Base-by-base conservation (phyloP, 1,284 basidiomycete species). In the Cutaneotrichosporon sp. region DNA sequence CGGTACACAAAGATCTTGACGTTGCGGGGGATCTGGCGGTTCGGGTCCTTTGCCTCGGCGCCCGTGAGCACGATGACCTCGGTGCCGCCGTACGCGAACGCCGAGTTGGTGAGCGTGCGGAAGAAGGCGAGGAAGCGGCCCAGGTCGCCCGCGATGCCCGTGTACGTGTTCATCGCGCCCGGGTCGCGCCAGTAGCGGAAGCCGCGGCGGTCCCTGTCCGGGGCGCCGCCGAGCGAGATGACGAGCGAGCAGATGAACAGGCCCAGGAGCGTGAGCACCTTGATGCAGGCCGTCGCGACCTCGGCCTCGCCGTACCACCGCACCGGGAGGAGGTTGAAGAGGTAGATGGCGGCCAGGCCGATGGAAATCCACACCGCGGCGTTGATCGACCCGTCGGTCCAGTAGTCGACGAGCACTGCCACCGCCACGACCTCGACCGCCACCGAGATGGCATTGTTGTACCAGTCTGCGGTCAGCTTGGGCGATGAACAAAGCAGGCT, bases 1-100 rank as follows among this genome's bases (percentile, higher is more conserved):
- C 89, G 87, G 67, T 87, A 81, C 75, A 88, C 89, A 25, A 93
- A 89, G 43, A 87, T 82, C 64, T 84, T 83, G 77, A 89, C 87
- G 3, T 90, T 90, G 71, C 87, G 88, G 42, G 87, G 83, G 61
- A 94, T 87, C 72, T 90, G 91, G 20, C 86, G 84, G 43, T 88
- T 84, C 2, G 90, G 90, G 72, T 84, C 89, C 65, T 71, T 70
- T 58, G 78, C 76, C 62, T 81, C 80, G 25, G 72, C 79, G 22
- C 78, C 80, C 9, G 78, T 74, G 47, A 81, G 77, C 24, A 80
- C 80, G n/a, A 79, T 72, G 60, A 77, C 75, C 63, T 80, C 78
- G 22, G 73, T 74, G 11, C 60, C 60, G 11, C 56, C 56, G 34
- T 58, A 62, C 11, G 60, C 51, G n/a, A 62, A 62, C 2, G 56